Evolutionary conservation across 495 filamentous ascomycete genomes (phyloP).

Genomic region (Talaromyces liani): DNA sequence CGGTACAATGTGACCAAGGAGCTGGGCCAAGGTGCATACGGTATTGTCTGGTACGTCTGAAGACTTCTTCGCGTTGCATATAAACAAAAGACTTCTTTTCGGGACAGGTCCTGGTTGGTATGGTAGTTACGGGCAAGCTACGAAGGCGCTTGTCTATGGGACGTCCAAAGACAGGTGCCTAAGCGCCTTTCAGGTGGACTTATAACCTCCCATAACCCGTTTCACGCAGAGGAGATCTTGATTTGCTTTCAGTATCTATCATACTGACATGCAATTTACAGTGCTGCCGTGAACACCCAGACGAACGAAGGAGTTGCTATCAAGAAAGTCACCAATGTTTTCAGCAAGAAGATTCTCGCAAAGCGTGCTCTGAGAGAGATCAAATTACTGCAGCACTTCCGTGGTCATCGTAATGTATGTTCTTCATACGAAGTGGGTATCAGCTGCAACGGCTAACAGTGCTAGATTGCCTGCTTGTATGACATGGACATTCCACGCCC

Average conservation of each 20-base stretch:
- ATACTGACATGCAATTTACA: slow-evolving; percentile 22
- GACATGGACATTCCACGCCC: slow-evolving; percentile 99
- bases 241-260: not conserved
- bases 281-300: slow-evolving; percentile 85
- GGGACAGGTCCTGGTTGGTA: not conserved
- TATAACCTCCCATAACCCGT: not conserved
- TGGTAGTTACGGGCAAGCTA: not conserved
- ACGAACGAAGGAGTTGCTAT: slow-evolving; percentile 96
- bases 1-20: slow-evolving; percentile 98
- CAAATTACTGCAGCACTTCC: slow-evolving; percentile 96
- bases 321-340: slow-evolving; percentile 99
- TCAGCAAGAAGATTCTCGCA: slow-evolving; percentile 99
- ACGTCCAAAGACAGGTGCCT: not conserved
- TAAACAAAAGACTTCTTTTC: not conserved
- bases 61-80: not conserved
- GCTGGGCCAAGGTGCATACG: slow-evolving; percentile 94
- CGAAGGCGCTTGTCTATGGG: too few relatives aligned
- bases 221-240: not conserved
- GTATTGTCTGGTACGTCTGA: slow-evolving; percentile 84
- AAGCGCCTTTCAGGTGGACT: not conserved
- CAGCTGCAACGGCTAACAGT: slow-evolving; percentile 17
- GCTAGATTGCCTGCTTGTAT: slow-evolving; percentile 93
- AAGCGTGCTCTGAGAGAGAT: slow-evolving; percentile 97
- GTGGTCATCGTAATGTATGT: slow-evolving; percentile 71
- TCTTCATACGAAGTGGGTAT: slow-evolving; percentile 4